Base-by-base conservation (phyloP, 352 stramenopile species). In the Aphanomyces invadans region DNA sequence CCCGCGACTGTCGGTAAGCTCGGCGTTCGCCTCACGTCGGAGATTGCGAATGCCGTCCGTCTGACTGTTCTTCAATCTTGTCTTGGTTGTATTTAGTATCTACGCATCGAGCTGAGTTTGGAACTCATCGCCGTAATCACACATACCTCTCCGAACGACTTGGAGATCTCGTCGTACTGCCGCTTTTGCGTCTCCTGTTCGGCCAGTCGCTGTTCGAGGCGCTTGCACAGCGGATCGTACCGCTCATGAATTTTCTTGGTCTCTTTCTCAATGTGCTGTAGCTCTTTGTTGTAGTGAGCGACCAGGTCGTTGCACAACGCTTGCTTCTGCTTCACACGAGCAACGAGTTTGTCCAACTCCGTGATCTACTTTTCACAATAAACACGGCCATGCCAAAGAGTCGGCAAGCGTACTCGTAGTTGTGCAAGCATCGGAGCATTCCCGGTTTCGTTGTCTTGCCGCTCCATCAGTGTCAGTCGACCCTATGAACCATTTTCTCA, bases 401-500 rank as follows among this genome's bases (percentile, higher is more conserved):
- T 1, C 3, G 5, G 15, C 31, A 19, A 39, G 73, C 68, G 52
- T 76, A 90, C 81, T 2, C 79, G 78, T 3, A 90, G 71, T 0
- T 80, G 83, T n/a, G 79, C 81, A 0, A 90, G 71, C 81, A 90
- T 90, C 3, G 81, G 81, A 12, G 83, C 76, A 60, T 90, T 79
- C 31, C 80, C 78, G 67, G 81, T 89, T 65, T 89, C 79, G 28
- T 86, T 57, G 7, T 75, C 71, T 65, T 90, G 80, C 9, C 80
- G 78, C 74, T 89, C 78, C 78, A 89, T 90, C 23, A 89, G 72
- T 44, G 80, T 87, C 62, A 80, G 65, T 21, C 81, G 45, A 15
- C 17, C 32, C 54, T 62, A 62, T 25, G n/a, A 42, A 19, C 32
- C 17, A 54, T 29, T 23, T n/a, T n/a, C 21, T n/a, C 26, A 54